A percentile compares a stretch with the other conserved stretches of the same genome.
Evolutionary conservation across 1,284 basidiomycete species (phyloP).

Genomic region (Sphagnurus paluster): DNA sequence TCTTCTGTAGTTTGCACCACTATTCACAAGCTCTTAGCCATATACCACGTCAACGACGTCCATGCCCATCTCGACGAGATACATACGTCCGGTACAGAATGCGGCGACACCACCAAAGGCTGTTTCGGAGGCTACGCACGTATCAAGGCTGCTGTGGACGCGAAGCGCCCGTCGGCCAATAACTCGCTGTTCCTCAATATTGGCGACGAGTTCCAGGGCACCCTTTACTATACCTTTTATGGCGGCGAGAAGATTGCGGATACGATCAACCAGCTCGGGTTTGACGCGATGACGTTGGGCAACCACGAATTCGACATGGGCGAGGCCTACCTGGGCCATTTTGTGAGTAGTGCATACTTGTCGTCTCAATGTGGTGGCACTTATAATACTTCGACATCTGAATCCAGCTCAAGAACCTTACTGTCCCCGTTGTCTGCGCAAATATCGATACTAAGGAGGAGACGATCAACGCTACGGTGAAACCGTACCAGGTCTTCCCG

Average conservation of each 20-base stretch:
- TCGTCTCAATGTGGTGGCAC: not conserved
- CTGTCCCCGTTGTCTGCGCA: constrained; percentile 7
- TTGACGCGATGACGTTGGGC: constrained; percentile 10
- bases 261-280: constrained; percentile 11
- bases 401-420: constrained; percentile 7
- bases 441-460: constrained; percentile 9
- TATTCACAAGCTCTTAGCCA: not conserved
- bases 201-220: constrained; percentile 12
- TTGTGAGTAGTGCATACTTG: not conserved
- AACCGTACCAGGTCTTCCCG: constrained; percentile 11
- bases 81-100: constrained; percentile 7
- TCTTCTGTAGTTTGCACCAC: not conserved
- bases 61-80: constrained; percentile 13
- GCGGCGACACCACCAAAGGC: constrained; percentile 4
- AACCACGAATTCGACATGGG: constrained; percentile 13
- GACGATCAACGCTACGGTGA: constrained; percentile 11
- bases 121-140: constrained; percentile 11
- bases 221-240: constrained; percentile 10
- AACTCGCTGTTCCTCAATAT: constrained; percentile 12
- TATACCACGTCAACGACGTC: constrained; percentile 14
- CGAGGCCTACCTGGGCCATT: constrained; percentile 7
- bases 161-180: constrained; percentile 8
- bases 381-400: not conserved
- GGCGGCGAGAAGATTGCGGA: constrained; percentile 11
- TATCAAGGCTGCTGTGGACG: constrained; percentile 11